These are phyloP conservation scores for Penicillium decumbens DNA, from an alignment of 2,329 filamentous ascomycete species.

Conservation along the genomic window DNA sequence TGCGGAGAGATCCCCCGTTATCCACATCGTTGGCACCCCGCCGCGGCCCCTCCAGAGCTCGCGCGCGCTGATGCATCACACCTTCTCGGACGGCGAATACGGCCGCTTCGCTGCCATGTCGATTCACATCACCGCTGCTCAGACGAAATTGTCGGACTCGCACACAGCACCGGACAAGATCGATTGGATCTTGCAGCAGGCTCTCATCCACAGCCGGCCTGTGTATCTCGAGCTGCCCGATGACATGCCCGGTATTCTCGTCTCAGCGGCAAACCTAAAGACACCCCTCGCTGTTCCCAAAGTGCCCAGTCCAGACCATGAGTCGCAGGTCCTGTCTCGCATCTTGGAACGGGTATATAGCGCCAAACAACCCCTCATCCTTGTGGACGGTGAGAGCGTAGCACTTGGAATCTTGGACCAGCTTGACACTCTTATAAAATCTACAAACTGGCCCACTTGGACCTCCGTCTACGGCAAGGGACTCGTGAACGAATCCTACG, in stretches of 20 bases:
- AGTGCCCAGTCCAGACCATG: slow-evolving; percentile 9
- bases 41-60: slow-evolving; percentile 42
- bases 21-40: slow-evolving; percentile 57
- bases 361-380: slow-evolving; percentile 48
- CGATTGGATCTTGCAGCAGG: slow-evolving; percentile 49
- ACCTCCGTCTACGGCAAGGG: slow-evolving; percentile 50
- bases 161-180: slow-evolving; percentile 48
- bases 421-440: slow-evolving; percentile 42
- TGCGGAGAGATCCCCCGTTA: slow-evolving; percentile 65
- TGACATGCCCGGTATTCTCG: slow-evolving; percentile 45
- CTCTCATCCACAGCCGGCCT: slow-evolving; percentile 51
- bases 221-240: slow-evolving; percentile 54
- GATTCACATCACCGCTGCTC: slow-evolving; percentile 48
- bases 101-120: slow-evolving; percentile 50
- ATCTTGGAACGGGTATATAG: slow-evolving; percentile 44
- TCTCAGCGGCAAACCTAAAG: slow-evolving; percentile 21
- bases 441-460: slow-evolving; percentile 48
- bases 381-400: slow-evolving; percentile 51
- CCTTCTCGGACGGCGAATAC: slow-evolving; percentile 59
- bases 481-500: slow-evolving; percentile 46
- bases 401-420: slow-evolving; percentile 41
- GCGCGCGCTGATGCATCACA: slow-evolving; percentile 57
- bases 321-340: slow-evolving; percentile 24
- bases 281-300: slow-evolving; percentile 15
- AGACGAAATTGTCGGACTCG: slow-evolving; percentile 47